Percentiles rank a stretch among this genome's conserved stretches.
Evolutionary conservation across 129 eudicot genomes (phyloP).

Genomic region (Flaveria ramosissima): DNA sequence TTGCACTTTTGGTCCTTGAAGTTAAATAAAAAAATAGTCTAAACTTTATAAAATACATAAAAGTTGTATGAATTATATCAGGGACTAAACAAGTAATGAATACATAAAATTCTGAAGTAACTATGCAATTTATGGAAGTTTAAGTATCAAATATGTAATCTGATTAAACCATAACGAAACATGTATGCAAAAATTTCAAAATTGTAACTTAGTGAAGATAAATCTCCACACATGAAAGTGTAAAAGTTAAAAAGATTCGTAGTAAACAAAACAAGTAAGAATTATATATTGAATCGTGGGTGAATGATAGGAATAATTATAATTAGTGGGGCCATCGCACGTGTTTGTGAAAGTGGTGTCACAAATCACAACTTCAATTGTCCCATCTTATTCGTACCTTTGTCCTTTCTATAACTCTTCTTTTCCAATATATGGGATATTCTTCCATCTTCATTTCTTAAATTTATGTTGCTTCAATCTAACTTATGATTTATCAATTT

Average conservation of each 20-base stretch:
- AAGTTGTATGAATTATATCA: too few species aligned
- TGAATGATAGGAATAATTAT: conserved; percentile 2
- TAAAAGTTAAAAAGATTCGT: not conserved
- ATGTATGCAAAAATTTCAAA: too few species aligned
- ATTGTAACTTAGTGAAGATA: too few species aligned
- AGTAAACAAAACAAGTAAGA: conserved; percentile 1
- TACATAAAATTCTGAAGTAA: too few species aligned
- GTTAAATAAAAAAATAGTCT: too few species aligned
- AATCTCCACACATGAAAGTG: not conserved
- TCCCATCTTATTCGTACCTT: not conserved
- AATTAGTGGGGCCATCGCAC: not conserved
- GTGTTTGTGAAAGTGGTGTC: conserved; percentile 21
- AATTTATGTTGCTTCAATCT: not conserved
- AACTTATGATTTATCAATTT: not conserved
- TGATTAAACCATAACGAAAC: too few species aligned
- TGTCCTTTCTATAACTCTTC: not conserved
- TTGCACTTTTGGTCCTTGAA: too few species aligned
- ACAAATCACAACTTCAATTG: conserved; percentile 14
- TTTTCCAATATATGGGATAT: not conserved
- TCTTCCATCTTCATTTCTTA: not conserved
- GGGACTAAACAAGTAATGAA: too few species aligned
- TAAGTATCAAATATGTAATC: too few species aligned
- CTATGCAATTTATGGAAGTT: too few species aligned
- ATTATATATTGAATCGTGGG: not conserved
- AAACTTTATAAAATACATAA: too few species aligned